Percentiles rank a stretch among this genome's conserved stretches.
Evolutionary conservation across 352 stramenopile genomes (phyloP).

Genomic region (Globisporangium canariense): DNA sequence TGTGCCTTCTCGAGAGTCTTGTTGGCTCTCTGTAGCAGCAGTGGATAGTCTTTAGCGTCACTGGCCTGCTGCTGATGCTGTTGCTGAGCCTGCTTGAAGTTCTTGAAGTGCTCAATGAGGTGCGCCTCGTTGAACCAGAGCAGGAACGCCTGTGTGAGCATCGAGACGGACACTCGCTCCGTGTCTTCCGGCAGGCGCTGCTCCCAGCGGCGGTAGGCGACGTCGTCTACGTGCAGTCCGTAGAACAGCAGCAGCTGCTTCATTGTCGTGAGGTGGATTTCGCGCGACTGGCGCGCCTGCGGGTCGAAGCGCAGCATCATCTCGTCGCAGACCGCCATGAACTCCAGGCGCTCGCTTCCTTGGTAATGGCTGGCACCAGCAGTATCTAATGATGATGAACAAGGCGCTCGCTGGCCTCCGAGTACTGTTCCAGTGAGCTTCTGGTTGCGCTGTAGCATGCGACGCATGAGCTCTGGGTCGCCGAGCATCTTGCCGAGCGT

Average conservation of each 20-base stretch:
- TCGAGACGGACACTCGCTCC: conserved; percentile 32
- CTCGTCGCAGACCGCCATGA: conserved; percentile 44
- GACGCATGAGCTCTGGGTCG: conserved; percentile 39
- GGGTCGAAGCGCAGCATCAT: conserved; percentile 49
- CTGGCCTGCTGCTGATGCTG: not conserved
- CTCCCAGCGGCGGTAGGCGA: conserved; percentile 54
- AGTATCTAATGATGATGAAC: not conserved
- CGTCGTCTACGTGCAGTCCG: conserved; percentile 32
- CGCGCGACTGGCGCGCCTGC: conserved; percentile 26
- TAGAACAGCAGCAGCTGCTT: conserved; percentile 43
- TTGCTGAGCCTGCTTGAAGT: conserved; percentile 10
- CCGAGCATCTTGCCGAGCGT: conserved; percentile 54
- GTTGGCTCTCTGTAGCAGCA: not conserved
- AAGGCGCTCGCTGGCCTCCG: not conserved
- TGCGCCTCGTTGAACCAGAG: conserved; percentile 52
- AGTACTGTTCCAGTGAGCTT: not conserved
- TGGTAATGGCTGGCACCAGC: not conserved
- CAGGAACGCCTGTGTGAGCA: conserved; percentile 41
- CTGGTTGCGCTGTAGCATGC: conserved; percentile 49
- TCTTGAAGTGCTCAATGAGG: conserved; percentile 35
- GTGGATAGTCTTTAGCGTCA: no score
- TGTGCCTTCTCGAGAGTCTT: conserved; percentile 22
- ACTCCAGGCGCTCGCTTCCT: conserved; percentile 24
- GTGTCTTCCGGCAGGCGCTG: conserved; percentile 34
- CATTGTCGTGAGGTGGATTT: conserved; percentile 29